Evolutionary conservation across 2,329 filamentous ascomycete genomes (phyloP).

Genomic region (Botrytis squamosa): DNA sequence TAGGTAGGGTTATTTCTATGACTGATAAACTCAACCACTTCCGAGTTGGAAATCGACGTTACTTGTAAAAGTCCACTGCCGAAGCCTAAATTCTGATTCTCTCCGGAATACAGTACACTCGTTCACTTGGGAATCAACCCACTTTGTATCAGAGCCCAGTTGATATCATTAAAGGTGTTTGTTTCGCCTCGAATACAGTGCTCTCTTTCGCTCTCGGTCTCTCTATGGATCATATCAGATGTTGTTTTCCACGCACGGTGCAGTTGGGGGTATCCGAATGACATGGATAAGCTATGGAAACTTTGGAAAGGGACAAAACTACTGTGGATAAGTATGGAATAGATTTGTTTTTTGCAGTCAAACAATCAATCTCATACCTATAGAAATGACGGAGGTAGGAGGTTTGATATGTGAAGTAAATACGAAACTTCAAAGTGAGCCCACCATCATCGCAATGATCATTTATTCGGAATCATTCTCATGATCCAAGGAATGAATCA

Average conservation of each 20-base stretch:
- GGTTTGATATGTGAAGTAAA: not conserved
- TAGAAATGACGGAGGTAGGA: not conserved
- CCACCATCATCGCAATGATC: not conserved
- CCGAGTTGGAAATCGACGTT: not conserved
- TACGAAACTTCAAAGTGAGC: not conserved
- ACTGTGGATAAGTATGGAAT: constrained; percentile 4
- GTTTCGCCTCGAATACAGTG: constrained; percentile 8
- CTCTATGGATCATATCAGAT: not conserved
- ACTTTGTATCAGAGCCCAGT: constrained; percentile 9
- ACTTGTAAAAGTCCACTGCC: not conserved
- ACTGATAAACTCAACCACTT: not conserved
- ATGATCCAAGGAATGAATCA: not conserved
- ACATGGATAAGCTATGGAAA: constrained; percentile 5
- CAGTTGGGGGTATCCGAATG: not conserved
- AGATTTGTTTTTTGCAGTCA: not conserved
- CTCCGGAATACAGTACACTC: not conserved
- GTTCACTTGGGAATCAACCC: not conserved
- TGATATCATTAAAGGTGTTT: not conserved
- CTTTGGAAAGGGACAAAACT: not conserved
- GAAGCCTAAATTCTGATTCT: not conserved
- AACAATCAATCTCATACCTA: constrained; percentile 9
- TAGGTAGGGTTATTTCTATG: not conserved
- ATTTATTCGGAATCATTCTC: not conserved
- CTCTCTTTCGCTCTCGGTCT: constrained; percentile 2
- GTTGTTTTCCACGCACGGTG: constrained; percentile 6